Conservation (phyloP, 768 basidiomycete genomes). For the Leucocoprinus leucothites region DNA sequence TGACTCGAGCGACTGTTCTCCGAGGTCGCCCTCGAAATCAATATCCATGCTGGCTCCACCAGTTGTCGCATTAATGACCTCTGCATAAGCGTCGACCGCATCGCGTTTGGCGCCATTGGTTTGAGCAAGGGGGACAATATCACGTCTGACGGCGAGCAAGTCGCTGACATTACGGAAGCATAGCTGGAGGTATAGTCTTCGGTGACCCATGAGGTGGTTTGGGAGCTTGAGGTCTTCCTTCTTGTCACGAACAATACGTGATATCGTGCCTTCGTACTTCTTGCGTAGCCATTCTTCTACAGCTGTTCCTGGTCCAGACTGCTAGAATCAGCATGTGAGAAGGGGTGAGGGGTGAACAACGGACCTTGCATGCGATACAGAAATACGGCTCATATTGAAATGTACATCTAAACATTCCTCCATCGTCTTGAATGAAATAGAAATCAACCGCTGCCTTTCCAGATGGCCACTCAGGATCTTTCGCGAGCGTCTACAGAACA, state of each 20-base stretch:
- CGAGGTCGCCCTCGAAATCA: conserved; percentile 61
- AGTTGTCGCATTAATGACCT: conserved; percentile 83
- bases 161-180: conserved; percentile 94
- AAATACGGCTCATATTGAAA: conserved; percentile 95
- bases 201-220: conserved; percentile 96
- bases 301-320: conserved; percentile 82
- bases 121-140: conserved; percentile 84
- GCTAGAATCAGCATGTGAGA: conserved; percentile 5
- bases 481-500: conserved; percentile 69
- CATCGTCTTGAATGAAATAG: conserved; percentile 97
- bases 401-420: conserved; percentile 94
- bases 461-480: conserved; percentile 79
- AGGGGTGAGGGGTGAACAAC: conserved; percentile 18
- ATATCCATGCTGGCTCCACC: conserved; percentile 60
- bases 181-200: conserved; percentile 82
- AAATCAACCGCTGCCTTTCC: conserved; percentile 93
- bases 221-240: conserved; percentile 96
- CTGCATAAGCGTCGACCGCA: conserved; percentile 96
- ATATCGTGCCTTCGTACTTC: conserved; percentile 85
- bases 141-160: conserved; percentile 81
- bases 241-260: conserved; percentile 71
- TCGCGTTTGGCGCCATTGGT: conserved; percentile 90
- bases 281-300: conserved; percentile 97
- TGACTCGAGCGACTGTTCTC: conserved; percentile 39
- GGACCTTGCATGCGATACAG: conserved; percentile 85